Evolutionary conservation across 306 rosid genomes (phyloP), one percentile per base, ranked within the genome.

Genomic region (Lithocarpus polystachyus): DNA sequence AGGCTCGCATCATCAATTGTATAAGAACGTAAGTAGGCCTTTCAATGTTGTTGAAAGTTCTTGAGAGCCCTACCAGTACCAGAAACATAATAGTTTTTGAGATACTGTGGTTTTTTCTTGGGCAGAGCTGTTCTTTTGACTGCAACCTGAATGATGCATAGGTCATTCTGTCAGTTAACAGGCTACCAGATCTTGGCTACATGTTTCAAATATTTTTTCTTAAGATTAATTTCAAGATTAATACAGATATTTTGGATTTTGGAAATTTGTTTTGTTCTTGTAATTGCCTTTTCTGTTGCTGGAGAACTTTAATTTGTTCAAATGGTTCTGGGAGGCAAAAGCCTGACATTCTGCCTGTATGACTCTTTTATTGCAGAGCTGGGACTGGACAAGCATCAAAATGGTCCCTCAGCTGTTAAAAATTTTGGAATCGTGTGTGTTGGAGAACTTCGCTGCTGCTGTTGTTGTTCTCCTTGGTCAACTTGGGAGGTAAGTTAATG

Each of bases 381-480:
- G 97, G 97, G 86, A 84, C 61, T 92, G 97, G 99, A 82, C 87
- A 68, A 81, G 68, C 71, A 64, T 20, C 31, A 80, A 82, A 67
- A 65, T 94, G 79, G 76, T 94, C 81, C 93, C 92, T 73, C 83
- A 64, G 84, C 84, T 94, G 71, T 82, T 88, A 80, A 82, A 83
- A 70, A 67, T 91, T 56, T 79, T 92, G 75, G 88, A 89, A 51
- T 87, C 88, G 4, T 82, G 91, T 76, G 79, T 18, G 20, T 81
- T 70, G 75, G 92, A 85, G 81, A 79, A 79, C 64, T 84, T 85
- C 40, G 80, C 70, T 74, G 75, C 88, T 56, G 87, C 87, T 60
- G 70, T 92, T 70, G 72, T 89, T 73, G 82, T 88, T 88, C 95
- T 94, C 68, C 93, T 94, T 53, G 97, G 92, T 79, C 97, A 89